Evolutionary conservation across 1,284 basidiomycete genomes (phyloP), one percentile per base, ranked within the genome.

Genomic region (Malassezia caprae): DNA sequence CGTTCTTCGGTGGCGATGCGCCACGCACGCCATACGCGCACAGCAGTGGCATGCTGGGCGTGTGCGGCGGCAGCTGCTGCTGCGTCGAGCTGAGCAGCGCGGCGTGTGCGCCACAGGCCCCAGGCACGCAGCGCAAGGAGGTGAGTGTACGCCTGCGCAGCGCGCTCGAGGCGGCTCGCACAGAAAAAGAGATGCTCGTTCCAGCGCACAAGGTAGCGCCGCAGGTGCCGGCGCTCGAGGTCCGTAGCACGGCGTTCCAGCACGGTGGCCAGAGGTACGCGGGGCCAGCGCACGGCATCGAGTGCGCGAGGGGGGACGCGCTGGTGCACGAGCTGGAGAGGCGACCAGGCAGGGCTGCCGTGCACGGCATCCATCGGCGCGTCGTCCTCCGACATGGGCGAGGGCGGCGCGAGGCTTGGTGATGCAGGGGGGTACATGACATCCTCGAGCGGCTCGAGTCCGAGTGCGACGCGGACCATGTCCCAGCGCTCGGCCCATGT

Each of bases 401-500:
- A 34, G 15, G 32, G 3, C 13, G 32, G 32, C 32, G 32, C 32
- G 1, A 34, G 13, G 32, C 32, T 34, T 2, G 32, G 32, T 11
- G 32, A 34, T 12, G 28, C 28, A 8, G 28, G 28, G 8, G 28
- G 5, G 8, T 30, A 21, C n/a, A 8, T 5, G 13, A 24, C 23
- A 11, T 32, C 40, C 3, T 45, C 50, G 17, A 34, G 41, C 5
- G 70, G 65, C 39, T 70, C 68, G 15, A 69, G 58, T n/a, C 71
- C 71, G 15, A 71, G 50, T 0, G 64, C 60, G 12, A 70, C 46
- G 10, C 69, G 56, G 13, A 73, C 67, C 13, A 62, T 56, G 30
- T 72, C 69, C 71, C 71, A 73, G 8, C 69, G 56, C 41, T 68
- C 61, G n/a, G 52, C 37, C 71, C 71, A 73, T 26, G 57, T 61